These are phyloP conservation scores for Spergularia marina DNA, from an alignment of 148 eudicot species.

Conservation along the genomic window DNA sequence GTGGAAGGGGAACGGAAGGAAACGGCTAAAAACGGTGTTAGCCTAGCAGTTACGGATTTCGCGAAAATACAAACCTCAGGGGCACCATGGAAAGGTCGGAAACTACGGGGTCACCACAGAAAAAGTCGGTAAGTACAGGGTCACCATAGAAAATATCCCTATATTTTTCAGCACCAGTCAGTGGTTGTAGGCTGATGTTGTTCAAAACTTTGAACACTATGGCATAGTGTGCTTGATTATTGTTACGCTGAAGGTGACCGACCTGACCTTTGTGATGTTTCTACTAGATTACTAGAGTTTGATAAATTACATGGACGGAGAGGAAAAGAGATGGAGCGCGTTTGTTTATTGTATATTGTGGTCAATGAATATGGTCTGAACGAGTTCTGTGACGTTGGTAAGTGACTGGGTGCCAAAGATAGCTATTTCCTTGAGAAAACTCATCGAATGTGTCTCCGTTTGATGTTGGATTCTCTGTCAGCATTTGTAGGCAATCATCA, in stretches of 20 bases:
- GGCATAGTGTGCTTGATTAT: not conserved
- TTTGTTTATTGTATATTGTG: not conserved
- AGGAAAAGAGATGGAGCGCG: not conserved
- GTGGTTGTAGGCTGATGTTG: not conserved
- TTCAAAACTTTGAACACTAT: not conserved
- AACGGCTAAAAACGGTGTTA: no score
- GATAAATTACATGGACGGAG: not conserved
- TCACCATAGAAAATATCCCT: not conserved
- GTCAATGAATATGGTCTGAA: not conserved
- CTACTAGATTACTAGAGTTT: not conserved
- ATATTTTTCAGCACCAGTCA: not conserved
- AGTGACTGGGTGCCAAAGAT: not conserved
- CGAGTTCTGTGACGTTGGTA: not conserved
- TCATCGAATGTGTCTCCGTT: not conserved
- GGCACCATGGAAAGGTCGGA: no score
- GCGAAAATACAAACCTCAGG: no score
- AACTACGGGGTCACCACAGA: no score
- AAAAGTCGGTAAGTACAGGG: no score
- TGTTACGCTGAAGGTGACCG: not conserved
- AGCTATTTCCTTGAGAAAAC: constrained; percentile 8
- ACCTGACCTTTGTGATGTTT: no score
- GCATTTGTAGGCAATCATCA: no score
- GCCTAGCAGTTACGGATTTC: no score
- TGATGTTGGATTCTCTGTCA: no score
- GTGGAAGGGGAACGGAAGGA: no score